Percentiles rank a stretch among this genome's conserved stretches.
These are phyloP conservation scores for Roridomyces roridus DNA, from an alignment of 768 basidiomycete genomes.

Conservation along the genomic window DNA sequence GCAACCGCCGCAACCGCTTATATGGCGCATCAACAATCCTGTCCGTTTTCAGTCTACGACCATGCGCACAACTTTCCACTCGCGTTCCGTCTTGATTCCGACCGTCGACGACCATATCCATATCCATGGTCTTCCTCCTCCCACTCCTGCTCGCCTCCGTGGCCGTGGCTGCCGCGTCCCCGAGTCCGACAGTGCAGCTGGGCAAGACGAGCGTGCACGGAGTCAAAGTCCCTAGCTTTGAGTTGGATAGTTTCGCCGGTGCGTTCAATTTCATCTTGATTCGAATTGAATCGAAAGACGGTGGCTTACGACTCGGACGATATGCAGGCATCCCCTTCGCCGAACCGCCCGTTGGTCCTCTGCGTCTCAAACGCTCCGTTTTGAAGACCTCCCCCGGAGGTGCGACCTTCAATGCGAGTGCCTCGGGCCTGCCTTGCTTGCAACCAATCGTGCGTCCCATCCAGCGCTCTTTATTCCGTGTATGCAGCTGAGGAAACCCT, in stretches of 20 bases:
- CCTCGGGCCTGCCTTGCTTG: constrained; percentile 55
- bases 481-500: constrained; percentile 2
- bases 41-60: too few species aligned
- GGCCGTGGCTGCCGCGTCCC: background rate
- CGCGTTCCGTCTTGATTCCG: too few species aligned
- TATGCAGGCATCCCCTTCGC: constrained; percentile 63
- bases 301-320: too few species aligned
- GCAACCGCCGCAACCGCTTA: too few species aligned
- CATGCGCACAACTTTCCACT: too few species aligned
- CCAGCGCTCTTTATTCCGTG: background rate
- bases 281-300: too few species aligned
- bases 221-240: constrained; percentile 10
- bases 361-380: constrained; percentile 53
- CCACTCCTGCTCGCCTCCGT: background rate
- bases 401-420: constrained; percentile 48
- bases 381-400: constrained; percentile 45
- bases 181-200: constrained; percentile 19
- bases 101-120: too few species aligned
- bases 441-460: constrained; percentile 48
- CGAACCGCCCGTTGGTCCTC: constrained; percentile 54
- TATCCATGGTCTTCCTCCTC: too few species aligned
- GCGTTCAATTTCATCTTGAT: too few species aligned
- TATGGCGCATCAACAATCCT: too few species aligned
- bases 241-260: constrained; percentile 37
- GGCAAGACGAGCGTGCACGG: constrained; percentile 29